Evolutionary conservation across 2,329 filamentous ascomycete species (phyloP).

Genomic region (Aspergillus hiratsukae): DNA sequence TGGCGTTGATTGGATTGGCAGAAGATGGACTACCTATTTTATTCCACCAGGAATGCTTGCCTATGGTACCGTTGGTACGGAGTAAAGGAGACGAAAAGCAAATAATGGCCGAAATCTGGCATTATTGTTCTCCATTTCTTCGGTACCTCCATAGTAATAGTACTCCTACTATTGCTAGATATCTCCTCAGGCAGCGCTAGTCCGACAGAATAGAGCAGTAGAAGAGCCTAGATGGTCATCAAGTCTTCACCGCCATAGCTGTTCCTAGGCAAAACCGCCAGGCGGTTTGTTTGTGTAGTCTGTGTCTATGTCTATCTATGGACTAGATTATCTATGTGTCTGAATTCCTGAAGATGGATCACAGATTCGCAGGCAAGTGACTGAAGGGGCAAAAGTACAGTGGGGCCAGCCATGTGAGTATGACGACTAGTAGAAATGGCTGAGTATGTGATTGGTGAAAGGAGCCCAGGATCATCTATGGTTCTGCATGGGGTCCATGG

Average conservation of each 20-base stretch:
- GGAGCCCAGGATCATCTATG: slow-evolving; percentile 17
- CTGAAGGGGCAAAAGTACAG: slow-evolving; percentile 17
- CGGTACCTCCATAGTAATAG: background rate
- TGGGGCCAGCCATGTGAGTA: slow-evolving; percentile 22
- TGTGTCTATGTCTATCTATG: background rate
- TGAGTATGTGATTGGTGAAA: slow-evolving; percentile 11
- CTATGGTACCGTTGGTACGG: background rate
- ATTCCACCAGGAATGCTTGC: background rate
- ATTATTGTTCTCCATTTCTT: background rate
- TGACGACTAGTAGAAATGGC: slow-evolving; percentile 15
- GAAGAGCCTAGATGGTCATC: background rate
- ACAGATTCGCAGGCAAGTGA: background rate
- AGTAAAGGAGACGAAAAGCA: background rate
- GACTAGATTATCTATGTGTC: too few species aligned
- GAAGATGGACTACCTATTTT: slow-evolving; percentile 4
- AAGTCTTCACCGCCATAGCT: background rate
- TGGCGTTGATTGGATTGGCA: slow-evolving; percentile 22
- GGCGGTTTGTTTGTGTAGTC: background rate
- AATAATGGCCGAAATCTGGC: too few species aligned
- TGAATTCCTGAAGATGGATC: background rate
- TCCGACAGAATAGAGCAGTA: background rate
- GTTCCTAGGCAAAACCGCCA: background rate
- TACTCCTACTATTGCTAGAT: background rate
- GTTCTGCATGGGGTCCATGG: slow-evolving; percentile 19
- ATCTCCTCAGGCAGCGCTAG: background rate